Conservation (phyloP, 2,329 filamentous ascomycete species). For the Penicillium psychrosexuale region DNA sequence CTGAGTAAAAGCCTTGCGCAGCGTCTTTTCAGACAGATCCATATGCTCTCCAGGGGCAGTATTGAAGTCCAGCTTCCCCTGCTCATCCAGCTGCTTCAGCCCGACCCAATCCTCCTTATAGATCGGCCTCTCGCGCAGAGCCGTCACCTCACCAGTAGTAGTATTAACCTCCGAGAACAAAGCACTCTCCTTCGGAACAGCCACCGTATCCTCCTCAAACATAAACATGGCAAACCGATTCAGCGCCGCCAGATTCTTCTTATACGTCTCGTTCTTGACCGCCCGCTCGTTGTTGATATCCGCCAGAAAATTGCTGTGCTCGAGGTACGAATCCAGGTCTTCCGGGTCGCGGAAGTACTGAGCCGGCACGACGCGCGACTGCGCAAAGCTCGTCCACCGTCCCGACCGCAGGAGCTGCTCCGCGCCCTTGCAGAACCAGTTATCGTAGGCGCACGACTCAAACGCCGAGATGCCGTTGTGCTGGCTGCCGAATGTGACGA, state of each 20-base stretch:
- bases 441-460: constrained; percentile 64
- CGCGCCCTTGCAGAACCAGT: constrained; percentile 78
- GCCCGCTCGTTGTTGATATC: constrained; percentile 92
- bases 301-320: constrained; percentile 80
- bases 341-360: constrained; percentile 84
- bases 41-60: constrained; percentile 77
- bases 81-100: constrained; percentile 71
- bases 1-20: constrained; percentile 62
- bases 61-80: constrained; percentile 73
- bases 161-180: constrained; percentile 88
- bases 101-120: constrained; percentile 96
- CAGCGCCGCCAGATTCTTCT: constrained; percentile 64
- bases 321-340: constrained; percentile 70
- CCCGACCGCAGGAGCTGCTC: constrained; percentile 75
- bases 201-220: constrained; percentile 81
- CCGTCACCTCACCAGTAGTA: constrained; percentile 59
- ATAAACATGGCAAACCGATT: constrained; percentile 84
- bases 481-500: constrained; percentile 86
- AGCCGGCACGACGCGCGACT: constrained; percentile 78
- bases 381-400: constrained; percentile 75
- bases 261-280: constrained; percentile 71
- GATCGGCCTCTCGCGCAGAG: constrained; percentile 65
- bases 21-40: constrained; percentile 64
- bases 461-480: constrained; percentile 91
- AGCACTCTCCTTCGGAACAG: constrained; percentile 82